These are phyloP conservation scores for Albatrellus ellisii DNA, from an alignment of 768 basidiomycete genomes.

Conservation along the genomic window DNA sequence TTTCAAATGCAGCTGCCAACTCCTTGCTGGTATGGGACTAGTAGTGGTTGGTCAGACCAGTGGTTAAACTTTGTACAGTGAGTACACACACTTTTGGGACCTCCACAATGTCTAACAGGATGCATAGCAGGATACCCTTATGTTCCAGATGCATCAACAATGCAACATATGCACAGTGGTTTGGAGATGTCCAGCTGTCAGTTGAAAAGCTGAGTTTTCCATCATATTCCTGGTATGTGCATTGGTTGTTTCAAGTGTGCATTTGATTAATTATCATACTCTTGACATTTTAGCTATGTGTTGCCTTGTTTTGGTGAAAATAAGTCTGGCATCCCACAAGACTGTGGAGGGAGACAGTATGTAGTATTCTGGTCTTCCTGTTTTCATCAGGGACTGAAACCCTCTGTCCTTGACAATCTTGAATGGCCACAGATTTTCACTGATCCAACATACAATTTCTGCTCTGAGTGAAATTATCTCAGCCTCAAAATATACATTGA, in stretches of 20 bases:
- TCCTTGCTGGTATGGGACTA: constrained; percentile 20
- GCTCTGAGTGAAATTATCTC: constrained; percentile 14
- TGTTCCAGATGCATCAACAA: constrained; percentile 22
- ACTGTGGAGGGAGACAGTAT: constrained; percentile 23
- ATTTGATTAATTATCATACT: not conserved
- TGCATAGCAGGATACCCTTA: constrained; percentile 16
- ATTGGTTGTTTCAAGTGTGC: not conserved
- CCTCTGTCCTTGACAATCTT: constrained; percentile 22
- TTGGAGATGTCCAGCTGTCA: constrained; percentile 27
- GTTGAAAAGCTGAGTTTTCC: constrained; percentile 22
- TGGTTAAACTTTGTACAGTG: not conserved
- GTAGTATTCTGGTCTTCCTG: constrained; percentile 22
- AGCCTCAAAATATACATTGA: not conserved
- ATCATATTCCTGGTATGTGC: constrained; percentile 16
- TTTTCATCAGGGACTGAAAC: constrained; percentile 22
- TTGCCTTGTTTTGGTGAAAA: constrained; percentile 16
- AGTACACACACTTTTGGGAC: constrained; percentile 16
- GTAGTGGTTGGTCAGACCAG: not conserved
- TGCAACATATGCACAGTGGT: constrained; percentile 21
- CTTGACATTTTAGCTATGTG: constrained; percentile 16
- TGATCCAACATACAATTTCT: constrained; percentile 24
- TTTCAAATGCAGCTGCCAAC: constrained; percentile 16
- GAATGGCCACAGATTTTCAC: constrained; percentile 22
- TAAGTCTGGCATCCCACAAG: constrained; percentile 19
- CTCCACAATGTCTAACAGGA: constrained; percentile 27